A percentile compares a stretch with the other conserved stretches of the same genome.
phyloP scores from a whole-genome alignment of 2,329 filamentous ascomycete species.

The Cladorrhinum sp. region DNA sequence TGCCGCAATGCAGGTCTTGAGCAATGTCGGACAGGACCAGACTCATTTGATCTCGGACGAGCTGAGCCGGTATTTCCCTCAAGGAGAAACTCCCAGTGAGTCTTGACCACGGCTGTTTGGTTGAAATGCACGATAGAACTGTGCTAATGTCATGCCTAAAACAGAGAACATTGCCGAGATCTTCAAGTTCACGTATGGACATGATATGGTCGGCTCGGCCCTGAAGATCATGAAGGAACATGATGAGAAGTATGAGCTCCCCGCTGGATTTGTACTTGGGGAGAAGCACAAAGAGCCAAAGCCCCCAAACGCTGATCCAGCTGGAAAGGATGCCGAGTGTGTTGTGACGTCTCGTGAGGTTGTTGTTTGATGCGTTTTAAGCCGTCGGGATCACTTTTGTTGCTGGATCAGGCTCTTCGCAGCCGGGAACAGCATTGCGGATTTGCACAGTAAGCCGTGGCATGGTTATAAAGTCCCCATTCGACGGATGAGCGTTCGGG shows the following conservation, averaged over 20 bases:
- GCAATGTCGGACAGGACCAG: slow-evolving; percentile 30
- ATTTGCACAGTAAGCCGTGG: too few relatives aligned
- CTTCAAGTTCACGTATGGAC: not conserved
- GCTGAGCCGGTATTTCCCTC: not conserved
- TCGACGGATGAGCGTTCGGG: too few relatives aligned
- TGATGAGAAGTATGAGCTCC: slow-evolving; percentile 1
- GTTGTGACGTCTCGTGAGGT: not conserved
- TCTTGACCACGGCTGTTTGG: not conserved
- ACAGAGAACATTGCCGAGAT: not conserved
- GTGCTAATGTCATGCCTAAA: not conserved
- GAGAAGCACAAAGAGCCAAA: not conserved
- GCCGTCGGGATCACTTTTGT: too few relatives aligned
- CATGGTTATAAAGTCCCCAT: too few relatives aligned
- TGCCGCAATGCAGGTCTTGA: slow-evolving; percentile 26
- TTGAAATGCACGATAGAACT: not conserved
- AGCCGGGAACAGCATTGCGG: too few relatives aligned
- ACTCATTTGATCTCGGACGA: not conserved
- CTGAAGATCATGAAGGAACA: not conserved
- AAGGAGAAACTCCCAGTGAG: slow-evolving; percentile 3
- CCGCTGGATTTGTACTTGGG: not conserved
- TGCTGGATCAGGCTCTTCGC: too few relatives aligned
- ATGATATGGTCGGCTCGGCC: not conserved
- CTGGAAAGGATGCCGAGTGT: not conserved
- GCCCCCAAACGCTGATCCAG: not conserved
- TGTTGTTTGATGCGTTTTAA: not conserved